Evolutionary conservation across 139 green algal species (phyloP).

Genomic region (Coccomyxa sp.): DNA sequence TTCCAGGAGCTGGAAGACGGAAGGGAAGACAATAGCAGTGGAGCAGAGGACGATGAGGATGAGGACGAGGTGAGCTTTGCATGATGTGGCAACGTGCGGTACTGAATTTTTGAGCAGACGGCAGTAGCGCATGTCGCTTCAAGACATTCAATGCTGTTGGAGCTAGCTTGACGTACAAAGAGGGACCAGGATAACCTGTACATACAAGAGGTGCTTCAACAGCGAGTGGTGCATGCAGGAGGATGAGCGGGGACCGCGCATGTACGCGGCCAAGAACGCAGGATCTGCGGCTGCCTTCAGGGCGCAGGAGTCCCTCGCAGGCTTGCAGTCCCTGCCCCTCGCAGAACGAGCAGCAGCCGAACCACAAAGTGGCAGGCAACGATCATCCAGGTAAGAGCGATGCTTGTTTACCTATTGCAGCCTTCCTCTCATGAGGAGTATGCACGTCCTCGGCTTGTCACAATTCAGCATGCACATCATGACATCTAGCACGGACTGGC

Average conservation of each 20-base stretch:
- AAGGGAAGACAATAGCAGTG: conserved; percentile 4
- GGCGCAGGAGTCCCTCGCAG: conserved; percentile 38
- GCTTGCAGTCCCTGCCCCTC: conserved; percentile 47
- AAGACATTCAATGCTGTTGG: too few species aligned
- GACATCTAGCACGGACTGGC: too few species aligned
- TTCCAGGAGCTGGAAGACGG: conserved; percentile 38
- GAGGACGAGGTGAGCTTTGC: background rate
- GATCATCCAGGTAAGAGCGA: too few species aligned
- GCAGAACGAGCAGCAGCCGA: conserved; percentile 33
- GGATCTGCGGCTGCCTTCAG: conserved; percentile 60
- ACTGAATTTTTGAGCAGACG: background rate
- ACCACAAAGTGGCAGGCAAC: too few species aligned
- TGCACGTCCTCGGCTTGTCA: too few species aligned
- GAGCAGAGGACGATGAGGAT: conserved; percentile 2
- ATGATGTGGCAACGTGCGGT: background rate
- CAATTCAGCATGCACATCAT: too few species aligned
- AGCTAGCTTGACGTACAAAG: too few species aligned
- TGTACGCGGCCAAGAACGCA: conserved; percentile 71
- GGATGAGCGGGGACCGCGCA: conserved; percentile 32
- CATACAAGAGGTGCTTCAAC: background rate
- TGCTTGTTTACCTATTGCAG: too few species aligned
- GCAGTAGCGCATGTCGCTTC: background rate
- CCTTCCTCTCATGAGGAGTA: too few species aligned
- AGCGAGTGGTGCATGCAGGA: background rate
- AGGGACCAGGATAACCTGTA: too few species aligned